Percentiles rank a stretch among this genome's conserved stretches.
Conservation (phyloP, 139 green algal species). For the Micractinium conductrix region DNA sequence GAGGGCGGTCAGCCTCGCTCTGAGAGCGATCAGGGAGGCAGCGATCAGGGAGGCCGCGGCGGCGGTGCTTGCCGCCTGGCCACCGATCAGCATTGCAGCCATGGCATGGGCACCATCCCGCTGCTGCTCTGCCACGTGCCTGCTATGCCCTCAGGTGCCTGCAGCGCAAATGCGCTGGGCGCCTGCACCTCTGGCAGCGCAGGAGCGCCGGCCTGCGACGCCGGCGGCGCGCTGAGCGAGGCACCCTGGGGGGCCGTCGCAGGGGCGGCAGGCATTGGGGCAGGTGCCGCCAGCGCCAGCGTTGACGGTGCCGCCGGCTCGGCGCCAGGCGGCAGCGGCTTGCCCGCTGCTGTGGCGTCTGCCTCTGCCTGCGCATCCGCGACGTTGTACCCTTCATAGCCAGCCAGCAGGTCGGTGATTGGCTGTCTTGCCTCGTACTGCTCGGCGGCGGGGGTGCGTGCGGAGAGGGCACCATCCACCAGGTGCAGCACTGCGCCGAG, state of each 20-base stretch:
- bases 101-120: no score
- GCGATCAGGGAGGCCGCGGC: no score
- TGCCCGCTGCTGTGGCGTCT: slow-evolving; percentile 3
- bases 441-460: neutral
- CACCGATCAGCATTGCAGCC: no score
- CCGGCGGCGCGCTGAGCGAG: no score
- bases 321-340: neutral
- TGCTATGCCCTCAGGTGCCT: no score
- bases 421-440: neutral
- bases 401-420: neutral
- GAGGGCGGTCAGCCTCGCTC: no score
- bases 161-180: neutral
- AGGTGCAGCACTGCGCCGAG: neutral
- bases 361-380: slow-evolving; percentile 15
- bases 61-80: no score
- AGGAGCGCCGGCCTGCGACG: no score
- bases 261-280: neutral
- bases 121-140: no score
- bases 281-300: neutral
- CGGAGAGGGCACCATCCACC: neutral
- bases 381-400: neutral
- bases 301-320: neutral
- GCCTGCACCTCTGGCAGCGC: neutral
- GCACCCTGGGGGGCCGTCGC: no score
- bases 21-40: no score